These are phyloP conservation scores for Gastrolobium villosum DNA, from an alignment of 306 rosid species.

Conservation along the genomic window DNA sequence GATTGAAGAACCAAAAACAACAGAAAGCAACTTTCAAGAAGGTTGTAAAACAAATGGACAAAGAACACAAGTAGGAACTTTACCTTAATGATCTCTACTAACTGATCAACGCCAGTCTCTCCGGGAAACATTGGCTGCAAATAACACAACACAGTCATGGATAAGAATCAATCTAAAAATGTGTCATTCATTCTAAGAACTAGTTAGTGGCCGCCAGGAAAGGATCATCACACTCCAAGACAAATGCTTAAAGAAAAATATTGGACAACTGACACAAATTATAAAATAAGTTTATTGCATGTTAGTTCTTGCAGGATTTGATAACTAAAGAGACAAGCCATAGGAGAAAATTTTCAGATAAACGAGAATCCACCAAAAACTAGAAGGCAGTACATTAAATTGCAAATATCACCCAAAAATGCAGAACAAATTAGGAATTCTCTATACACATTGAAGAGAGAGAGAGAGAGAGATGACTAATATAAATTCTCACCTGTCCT, in stretches of 20 bases:
- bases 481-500: conserved; percentile 73
- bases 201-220: background rate
- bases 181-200: background rate
- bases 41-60: background rate
- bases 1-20: conserved; percentile 41
- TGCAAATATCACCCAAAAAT: background rate
- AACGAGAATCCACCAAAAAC: conserved; percentile 8
- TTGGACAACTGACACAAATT: background rate
- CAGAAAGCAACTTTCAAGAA: conserved; percentile 42
- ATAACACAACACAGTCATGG: conserved; percentile 35
- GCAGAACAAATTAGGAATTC: conserved; percentile 23
- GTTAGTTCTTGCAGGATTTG: background rate
- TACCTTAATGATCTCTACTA: conserved; percentile 97
- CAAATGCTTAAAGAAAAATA: background rate
- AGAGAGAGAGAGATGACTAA: background rate
- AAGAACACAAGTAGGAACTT: background rate
- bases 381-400: background rate
- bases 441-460: background rate
- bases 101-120: conserved; percentile 96
- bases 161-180: conserved; percentile 42
- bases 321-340: background rate
- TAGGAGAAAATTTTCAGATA: background rate
- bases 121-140: conserved; percentile 98
- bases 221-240: conserved; percentile 1
- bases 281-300: background rate